phyloP scores from a whole-genome alignment of 768 basidiomycete species.

The Panaeolus papilionaceus region DNA sequence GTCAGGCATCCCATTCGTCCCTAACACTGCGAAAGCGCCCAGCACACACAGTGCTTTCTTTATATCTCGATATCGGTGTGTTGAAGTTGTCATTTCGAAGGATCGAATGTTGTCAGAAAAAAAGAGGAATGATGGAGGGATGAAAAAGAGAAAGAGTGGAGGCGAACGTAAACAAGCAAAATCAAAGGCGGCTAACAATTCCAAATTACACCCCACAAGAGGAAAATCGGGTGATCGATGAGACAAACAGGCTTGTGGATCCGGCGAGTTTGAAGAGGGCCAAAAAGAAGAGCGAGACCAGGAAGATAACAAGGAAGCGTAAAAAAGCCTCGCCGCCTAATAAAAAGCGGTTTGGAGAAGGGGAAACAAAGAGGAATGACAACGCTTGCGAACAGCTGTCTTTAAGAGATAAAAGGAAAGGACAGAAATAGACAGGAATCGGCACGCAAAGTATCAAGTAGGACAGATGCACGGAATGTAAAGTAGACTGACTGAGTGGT shows the following conservation, averaged over 20 bases:
- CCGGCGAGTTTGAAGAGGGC: not conserved
- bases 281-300: not conserved
- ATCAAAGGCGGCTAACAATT: constrained; percentile 9
- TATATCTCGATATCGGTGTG: not conserved
- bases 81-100: not conserved
- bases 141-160: not conserved
- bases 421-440: constrained; percentile 2
- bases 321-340: not conserved
- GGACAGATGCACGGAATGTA: constrained; percentile 2
- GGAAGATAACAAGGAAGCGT: not conserved
- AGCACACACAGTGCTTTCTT: not conserved
- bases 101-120: not conserved
- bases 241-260: not conserved
- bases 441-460: constrained; percentile 3
- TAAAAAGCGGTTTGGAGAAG: not conserved
- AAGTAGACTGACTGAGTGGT: not conserved
- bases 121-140: not conserved
- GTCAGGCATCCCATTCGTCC: not conserved
- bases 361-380: not conserved
- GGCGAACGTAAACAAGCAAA: constrained; percentile 12
- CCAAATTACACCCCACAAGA: not conserved
- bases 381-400: not conserved
- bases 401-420: not conserved
- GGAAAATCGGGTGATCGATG: not conserved
- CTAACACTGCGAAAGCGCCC: not conserved